phyloP scores from a whole-genome alignment of 148 eudicot genomes.

The Rheum nobile region DNA sequence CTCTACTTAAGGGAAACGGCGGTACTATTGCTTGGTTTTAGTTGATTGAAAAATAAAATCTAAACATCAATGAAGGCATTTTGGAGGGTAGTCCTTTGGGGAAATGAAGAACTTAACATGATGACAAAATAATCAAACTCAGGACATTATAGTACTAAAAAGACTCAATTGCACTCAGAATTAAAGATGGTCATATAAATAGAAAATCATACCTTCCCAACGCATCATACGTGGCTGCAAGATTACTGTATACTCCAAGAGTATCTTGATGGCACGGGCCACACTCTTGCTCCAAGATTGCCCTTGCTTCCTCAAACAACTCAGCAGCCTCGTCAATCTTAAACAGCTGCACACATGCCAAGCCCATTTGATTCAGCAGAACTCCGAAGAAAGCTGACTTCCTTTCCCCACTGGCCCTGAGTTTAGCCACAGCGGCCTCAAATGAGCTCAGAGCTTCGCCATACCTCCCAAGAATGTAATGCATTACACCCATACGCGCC shows the following conservation, averaged over 20 bases:
- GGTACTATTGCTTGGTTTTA: not conserved
- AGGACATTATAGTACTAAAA: too few species aligned
- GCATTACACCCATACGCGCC: constrained; percentile 91
- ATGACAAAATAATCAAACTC: not conserved
- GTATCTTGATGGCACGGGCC: constrained; percentile 97
- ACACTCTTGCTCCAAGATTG: constrained; percentile 83
- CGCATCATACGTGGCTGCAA: constrained; percentile 98
- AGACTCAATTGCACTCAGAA: too few species aligned
- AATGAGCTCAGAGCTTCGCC: constrained; percentile 66
- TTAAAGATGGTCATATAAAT: not conserved
- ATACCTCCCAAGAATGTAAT: constrained; percentile 70
- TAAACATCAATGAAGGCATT: not conserved
- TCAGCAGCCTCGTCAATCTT: constrained; percentile 95
- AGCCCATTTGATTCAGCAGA: constrained; percentile 91
- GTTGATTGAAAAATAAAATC: not conserved
- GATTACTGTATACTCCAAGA: constrained; percentile 96
- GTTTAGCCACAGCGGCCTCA: constrained; percentile 67
- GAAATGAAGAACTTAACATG: not conserved
- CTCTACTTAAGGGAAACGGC: not conserved
- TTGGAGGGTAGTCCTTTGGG: not conserved
- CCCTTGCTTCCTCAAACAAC: constrained; percentile 93
- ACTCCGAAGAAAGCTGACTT: constrained; percentile 95
- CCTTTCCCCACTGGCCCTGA: constrained; percentile 82
- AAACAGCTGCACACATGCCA: constrained; percentile 86
- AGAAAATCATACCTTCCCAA: constrained; percentile 66